Base-by-base conservation (phyloP, 306 rosid species). In the Sophora flavescens region DNA sequence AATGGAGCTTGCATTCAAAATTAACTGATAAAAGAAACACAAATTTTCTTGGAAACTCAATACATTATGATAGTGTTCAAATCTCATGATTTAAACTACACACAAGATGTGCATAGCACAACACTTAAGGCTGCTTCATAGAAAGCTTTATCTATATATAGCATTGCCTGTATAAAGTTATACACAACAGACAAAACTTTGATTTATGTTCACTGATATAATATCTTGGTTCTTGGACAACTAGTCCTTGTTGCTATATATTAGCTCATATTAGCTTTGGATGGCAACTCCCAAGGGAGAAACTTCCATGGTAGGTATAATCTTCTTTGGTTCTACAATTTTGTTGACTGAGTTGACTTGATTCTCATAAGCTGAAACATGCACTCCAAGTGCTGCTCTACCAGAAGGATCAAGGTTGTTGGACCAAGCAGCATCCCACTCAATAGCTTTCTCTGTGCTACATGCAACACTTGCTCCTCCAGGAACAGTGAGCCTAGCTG, bases 381-480 rank as follows among this genome's bases (percentile, higher is more conserved):
- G 98, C 18, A 93, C 95, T 47, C 93, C 96, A 3, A 82, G 86
- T 14, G 92, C 92, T 61, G 98, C 98, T 80, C 98, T 83, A 12
- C 96, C 98, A 8, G 96, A 91, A 54, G 96, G 98, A 28, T 93
- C 98, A 22, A 91, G 91, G 68, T 91, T 91, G 47, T 79, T 86
- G 0, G 91, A 85, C 98, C 98, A 93, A 0, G 89, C 63, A 41
- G 89, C 96, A 58, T 93, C 95, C 98, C 98, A 93, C 69, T 85
- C 95, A 4, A 93, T 78, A 10, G 96, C 96, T 68, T 88, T 89
- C 1, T 90, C 96, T 1, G 98, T 93, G 90, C 96, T 93, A 56
- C 98, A 93, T 12, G 98, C 98, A 12, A 93, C 63, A 81, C 96
- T 93, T 17, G 98, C 85, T 77, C 96, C 96, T 70, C 98, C 96